These are phyloP conservation scores for Candida ovalis DNA, from an alignment of 805 yeast genomes.

Conservation along the genomic window DNA sequence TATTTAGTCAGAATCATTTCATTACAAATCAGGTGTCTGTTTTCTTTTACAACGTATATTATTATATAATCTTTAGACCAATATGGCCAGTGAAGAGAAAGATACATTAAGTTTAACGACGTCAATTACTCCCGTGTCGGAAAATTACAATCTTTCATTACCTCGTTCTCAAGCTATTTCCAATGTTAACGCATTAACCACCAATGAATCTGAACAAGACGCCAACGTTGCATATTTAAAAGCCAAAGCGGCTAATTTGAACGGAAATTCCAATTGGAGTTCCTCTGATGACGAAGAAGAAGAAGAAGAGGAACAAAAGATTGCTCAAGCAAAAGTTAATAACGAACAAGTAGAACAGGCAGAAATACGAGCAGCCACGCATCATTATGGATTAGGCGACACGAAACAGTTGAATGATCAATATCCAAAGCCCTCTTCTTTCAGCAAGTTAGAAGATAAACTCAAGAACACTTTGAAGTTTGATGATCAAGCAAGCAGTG, in stretches of 20 bases:
- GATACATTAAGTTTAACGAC: not conserved
- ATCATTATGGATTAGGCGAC: not conserved
- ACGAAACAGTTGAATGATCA: not conserved
- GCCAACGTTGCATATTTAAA: slow-evolving; percentile 2
- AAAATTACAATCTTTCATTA: slow-evolving; percentile 5
- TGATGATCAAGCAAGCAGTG: not conserved
- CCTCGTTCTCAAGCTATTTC: slow-evolving; percentile 29
- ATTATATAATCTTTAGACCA: not conserved
- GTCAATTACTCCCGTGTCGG: not conserved
- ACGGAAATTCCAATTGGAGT: slow-evolving; percentile 7
- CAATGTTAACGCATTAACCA: slow-evolving; percentile 26
- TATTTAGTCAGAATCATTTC: too few species aligned
- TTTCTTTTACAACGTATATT: too few species aligned
- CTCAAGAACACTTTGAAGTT: not conserved
- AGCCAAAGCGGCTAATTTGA: not conserved
- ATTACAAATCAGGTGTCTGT: too few species aligned
- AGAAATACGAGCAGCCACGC: not conserved
- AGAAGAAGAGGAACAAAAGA: slow-evolving; percentile 3
- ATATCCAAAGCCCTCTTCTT: not conserved
- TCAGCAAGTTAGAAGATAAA: not conserved
- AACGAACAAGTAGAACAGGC: not conserved
- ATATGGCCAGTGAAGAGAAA: slow-evolving; percentile 2
- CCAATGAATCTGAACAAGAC: slow-evolving; percentile 8
- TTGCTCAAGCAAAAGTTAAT: not conserved
- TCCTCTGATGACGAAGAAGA: slow-evolving; percentile 11